A percentile compares a stretch with the other conserved stretches of the same genome.
These are phyloP conservation scores for Penicillium alfredii DNA, from an alignment of 495 filamentous ascomycete species.

Conservation along the genomic window DNA sequence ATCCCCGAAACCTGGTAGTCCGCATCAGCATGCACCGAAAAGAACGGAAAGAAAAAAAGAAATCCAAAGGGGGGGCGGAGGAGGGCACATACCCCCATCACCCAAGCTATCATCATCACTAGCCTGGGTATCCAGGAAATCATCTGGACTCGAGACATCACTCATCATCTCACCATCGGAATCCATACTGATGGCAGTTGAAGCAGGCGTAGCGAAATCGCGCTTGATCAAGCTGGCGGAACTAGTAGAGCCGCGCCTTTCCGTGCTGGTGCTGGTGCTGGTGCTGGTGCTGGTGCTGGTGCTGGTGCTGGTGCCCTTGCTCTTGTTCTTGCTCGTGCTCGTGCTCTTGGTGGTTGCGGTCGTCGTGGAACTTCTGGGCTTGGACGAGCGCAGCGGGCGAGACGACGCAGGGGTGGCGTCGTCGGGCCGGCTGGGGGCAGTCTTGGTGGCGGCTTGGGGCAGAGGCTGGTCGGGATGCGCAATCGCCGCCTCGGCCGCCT, in stretches of 20 bases:
- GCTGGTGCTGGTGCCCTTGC: too few relatives aligned
- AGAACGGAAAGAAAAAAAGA: too few relatives aligned
- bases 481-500: conserved; percentile 73
- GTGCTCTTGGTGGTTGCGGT: conserved; percentile 5
- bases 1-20: conserved; percentile 60
- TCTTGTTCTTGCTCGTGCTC: conserved; percentile 11
- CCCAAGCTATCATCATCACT: conserved; percentile 75
- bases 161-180: conserved; percentile 97
- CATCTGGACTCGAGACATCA: conserved; percentile 71
- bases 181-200: conserved; percentile 62
- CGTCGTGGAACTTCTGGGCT: conserved; percentile 2
- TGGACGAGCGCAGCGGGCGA: conserved; percentile 7
- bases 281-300: too few relatives aligned
- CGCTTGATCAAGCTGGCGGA: neutral
- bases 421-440: conserved; percentile 20
- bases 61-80: too few relatives aligned
- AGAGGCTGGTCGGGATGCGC: conserved; percentile 41
- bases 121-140: conserved; percentile 58
- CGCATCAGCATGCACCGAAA: conserved; percentile 1
- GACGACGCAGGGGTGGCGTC: conserved; percentile 28
- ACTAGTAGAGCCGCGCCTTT: conserved; percentile 1
- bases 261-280: too few relatives aligned
- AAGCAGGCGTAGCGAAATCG: conserved; percentile 41
- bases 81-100: too few relatives aligned
- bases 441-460: conserved; percentile 34